phyloP scores from a whole-genome alignment of 164 flowering plant genomes.

The Hamamelis virginiana region DNA sequence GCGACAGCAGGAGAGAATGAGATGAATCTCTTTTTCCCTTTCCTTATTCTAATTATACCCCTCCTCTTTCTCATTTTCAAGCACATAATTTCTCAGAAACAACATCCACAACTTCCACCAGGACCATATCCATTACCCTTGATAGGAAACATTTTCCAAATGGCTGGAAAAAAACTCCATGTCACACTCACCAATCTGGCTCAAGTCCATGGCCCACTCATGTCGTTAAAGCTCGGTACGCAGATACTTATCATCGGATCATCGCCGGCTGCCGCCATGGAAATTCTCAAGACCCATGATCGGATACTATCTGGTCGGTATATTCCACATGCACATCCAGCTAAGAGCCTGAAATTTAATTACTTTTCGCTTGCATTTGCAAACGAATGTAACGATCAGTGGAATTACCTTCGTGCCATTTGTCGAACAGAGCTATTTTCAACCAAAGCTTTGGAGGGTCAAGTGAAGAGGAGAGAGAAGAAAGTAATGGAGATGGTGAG shows the following conservation, averaged over 20 bases:
- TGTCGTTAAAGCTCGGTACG: constrained; percentile 29
- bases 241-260: constrained; percentile 31
- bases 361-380: constrained; percentile 21
- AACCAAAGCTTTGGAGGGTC: constrained; percentile 27
- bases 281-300: constrained; percentile 34
- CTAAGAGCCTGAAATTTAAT: neutral
- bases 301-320: constrained; percentile 18
- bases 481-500: constrained; percentile 29
- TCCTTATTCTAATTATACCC: neutral
- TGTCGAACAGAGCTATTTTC: constrained; percentile 42
- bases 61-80: constrained; percentile 3
- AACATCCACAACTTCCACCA: constrained; percentile 31
- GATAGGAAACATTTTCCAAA: constrained; percentile 31
- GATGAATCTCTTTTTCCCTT: neutral
- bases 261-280: constrained; percentile 21
- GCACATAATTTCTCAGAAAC: neutral
- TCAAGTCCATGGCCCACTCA: constrained; percentile 31
- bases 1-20: no score
- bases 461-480: constrained; percentile 27
- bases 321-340: constrained; percentile 3
- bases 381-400: constrained; percentile 27
- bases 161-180: constrained; percentile 20
- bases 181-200: constrained; percentile 19
- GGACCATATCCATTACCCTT: constrained; percentile 47
- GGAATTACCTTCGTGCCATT: constrained; percentile 37